Percentiles rank a stretch among this genome's conserved stretches.
These are phyloP conservation scores for Aristolochia contorta DNA, from an alignment of 164 flowering plant species.

Conservation along the genomic window DNA sequence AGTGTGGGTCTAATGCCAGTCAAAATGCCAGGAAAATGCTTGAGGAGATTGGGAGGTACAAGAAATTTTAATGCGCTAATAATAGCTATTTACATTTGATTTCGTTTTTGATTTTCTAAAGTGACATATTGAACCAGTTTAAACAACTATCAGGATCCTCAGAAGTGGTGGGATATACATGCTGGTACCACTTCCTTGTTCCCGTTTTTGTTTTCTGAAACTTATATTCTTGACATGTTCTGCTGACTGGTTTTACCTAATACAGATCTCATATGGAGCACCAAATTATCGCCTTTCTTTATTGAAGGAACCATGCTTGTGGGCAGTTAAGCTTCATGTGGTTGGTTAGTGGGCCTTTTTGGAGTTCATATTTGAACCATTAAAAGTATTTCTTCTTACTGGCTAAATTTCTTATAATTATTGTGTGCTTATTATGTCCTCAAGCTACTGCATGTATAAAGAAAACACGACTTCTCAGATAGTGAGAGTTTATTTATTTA, in stretches of 20 bases:
- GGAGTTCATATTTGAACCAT: not conserved
- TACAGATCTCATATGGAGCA: not conserved
- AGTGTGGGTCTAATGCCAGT: constrained; percentile 71
- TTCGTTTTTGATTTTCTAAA: constrained; percentile 23
- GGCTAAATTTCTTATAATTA: too few relatives aligned
- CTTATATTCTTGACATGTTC: too few relatives aligned
- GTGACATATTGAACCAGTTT: constrained; percentile 49
- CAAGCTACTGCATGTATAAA: too few relatives aligned
- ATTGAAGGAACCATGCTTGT: not conserved
- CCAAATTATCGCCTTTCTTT: constrained; percentile 4
- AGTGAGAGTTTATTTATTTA: too few relatives aligned
- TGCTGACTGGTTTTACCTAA: too few relatives aligned
- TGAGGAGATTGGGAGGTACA: constrained; percentile 65
- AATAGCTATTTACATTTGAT: constrained; percentile 20
- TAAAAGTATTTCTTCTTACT: too few relatives aligned
- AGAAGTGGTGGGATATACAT: constrained; percentile 71
- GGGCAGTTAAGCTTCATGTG: not conserved
- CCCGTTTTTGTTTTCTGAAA: not conserved
- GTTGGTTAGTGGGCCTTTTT: not conserved
- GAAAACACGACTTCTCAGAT: too few relatives aligned
- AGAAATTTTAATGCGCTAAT: constrained; percentile 3
- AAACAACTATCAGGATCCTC: constrained; percentile 76
- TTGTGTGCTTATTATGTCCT: too few relatives aligned
- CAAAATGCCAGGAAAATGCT: constrained; percentile 64
- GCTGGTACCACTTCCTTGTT: constrained; percentile 31